Evolutionary conservation across 768 basidiomycete species (phyloP), one percentile per base, ranked within the genome.

Genomic region (Suillus cothurnatus): DNA sequence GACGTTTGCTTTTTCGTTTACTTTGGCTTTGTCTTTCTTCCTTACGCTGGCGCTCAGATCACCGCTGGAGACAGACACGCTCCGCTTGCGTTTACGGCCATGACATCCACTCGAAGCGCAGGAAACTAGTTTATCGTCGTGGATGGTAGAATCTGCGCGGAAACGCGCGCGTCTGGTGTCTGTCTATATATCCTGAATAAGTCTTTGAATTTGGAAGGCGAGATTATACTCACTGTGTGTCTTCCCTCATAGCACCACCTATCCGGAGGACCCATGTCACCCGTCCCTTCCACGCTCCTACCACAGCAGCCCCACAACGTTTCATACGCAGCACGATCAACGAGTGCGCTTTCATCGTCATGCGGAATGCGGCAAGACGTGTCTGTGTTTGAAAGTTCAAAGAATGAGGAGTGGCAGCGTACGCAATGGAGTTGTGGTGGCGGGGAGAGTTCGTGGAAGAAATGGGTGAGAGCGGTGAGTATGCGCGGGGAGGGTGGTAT

Each of bases 111-210:
- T 70, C 4, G 75, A 74, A 28, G 81, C 74, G 71, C 92, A 94
- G 0, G 89, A 84, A 2, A 76, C 75, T 63, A 93, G 82, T 73
- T 88, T 93, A 72, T 94, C 92, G 65, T 90, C 80, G 36, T 78
- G 68, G 61, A 78, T 68, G 1, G 88, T 87, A 19, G 92, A 89
- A 74, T 94, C 92, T 6, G 87, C 86, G 59, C 91, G 86, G 79
- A 92, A 94, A 6, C 91, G 82, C 0, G 92, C 92, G 53, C 92
- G 90, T 76, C 85, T 93, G 47, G 76, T 62, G 69, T 93, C 92
- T 1, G 85, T 89, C 91, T 93, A 66, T 45, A 59, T 43, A 58
- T 59, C 23, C 34, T 31, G 34, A 66, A 36, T 59, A 0, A 59
- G 39, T 7, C 1, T 31, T 59, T 31, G n/a, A 12, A n/a, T 21